Conservation (phyloP, 2,329 filamentous ascomycete species). For the Tolypocladium album region DNA sequence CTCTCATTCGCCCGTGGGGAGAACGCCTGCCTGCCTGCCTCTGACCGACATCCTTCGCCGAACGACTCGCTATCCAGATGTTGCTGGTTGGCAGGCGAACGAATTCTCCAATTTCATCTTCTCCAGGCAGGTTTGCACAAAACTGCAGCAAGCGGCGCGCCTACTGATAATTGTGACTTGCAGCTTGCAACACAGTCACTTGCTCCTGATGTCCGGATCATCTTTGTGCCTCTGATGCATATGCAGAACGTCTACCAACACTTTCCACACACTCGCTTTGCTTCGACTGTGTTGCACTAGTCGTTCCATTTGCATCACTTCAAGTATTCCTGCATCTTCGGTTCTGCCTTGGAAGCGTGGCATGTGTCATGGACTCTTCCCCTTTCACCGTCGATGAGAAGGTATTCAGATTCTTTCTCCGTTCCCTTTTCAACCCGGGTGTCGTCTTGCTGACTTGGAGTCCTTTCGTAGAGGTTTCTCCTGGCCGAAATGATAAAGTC, state of each 20-base stretch:
- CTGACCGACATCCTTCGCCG: neutral
- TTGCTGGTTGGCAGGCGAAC: neutral
- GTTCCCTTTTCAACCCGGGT: neutral
- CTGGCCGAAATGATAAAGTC: constrained; percentile 48
- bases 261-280: neutral
- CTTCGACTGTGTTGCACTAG: neutral
- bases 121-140: neutral
- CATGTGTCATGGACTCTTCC: neutral
- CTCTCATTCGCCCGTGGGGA: neutral
- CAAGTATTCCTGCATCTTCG: neutral
- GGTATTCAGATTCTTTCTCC: neutral
- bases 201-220: neutral
- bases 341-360: neutral
- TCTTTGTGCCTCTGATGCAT: neutral
- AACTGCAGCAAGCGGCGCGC: neutral
- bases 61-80: neutral
- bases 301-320: neutral
- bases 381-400: neutral
- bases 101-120: neutral
- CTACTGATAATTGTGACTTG: neutral
- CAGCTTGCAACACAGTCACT: neutral
- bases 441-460: neutral
- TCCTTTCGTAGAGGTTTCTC: constrained; percentile 36
- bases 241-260: neutral
- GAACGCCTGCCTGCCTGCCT: neutral